phyloP scores from a whole-genome alignment of 1,284 basidiomycete species.

The Moniliella sp. region DNA sequence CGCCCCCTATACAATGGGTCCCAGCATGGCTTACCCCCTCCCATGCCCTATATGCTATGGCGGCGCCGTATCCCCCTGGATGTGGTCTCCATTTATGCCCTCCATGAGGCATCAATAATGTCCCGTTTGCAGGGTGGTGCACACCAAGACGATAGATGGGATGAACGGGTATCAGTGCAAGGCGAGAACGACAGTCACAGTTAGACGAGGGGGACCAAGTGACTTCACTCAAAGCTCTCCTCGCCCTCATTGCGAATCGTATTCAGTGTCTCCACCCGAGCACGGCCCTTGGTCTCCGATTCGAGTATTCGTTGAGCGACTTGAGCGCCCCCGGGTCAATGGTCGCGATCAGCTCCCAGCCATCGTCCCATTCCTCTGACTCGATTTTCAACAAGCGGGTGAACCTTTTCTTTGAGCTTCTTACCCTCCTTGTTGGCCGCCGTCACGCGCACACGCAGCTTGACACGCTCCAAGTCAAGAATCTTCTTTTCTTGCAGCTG shows the following conservation, averaged over 20 bases:
- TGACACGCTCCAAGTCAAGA: constrained; percentile 69
- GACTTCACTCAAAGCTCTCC: too few relatives aligned
- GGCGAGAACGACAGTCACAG: too few relatives aligned
- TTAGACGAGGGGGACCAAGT: too few relatives aligned
- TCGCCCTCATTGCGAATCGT: constrained; percentile 18
- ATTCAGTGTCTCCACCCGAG: constrained; percentile 40
- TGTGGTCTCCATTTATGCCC: too few relatives aligned
- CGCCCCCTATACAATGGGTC: too few relatives aligned
- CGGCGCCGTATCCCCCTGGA: too few relatives aligned
- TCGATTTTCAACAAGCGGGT: constrained; percentile 64
- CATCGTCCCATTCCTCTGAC: constrained; percentile 52
- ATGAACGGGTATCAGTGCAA: too few relatives aligned
- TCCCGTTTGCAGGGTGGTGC: too few relatives aligned
- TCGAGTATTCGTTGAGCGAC: constrained; percentile 70
- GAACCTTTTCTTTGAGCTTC: constrained; percentile 50
- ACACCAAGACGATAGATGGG: too few relatives aligned
- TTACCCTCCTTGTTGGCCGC: constrained; percentile 57
- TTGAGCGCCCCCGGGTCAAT: constrained; percentile 84
- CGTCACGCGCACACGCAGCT: constrained; percentile 70
- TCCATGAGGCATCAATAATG: too few relatives aligned
- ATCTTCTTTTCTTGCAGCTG: constrained; percentile 49
- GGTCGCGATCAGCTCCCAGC: constrained; percentile 68
- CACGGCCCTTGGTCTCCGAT: constrained; percentile 59
- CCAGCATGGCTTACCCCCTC: too few relatives aligned
- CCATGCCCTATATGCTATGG: too few relatives aligned